These are phyloP conservation scores for sweet orange (Citrus sinensis) DNA, from an alignment of 345 rosid species.

Conservation along the genomic window DNA sequence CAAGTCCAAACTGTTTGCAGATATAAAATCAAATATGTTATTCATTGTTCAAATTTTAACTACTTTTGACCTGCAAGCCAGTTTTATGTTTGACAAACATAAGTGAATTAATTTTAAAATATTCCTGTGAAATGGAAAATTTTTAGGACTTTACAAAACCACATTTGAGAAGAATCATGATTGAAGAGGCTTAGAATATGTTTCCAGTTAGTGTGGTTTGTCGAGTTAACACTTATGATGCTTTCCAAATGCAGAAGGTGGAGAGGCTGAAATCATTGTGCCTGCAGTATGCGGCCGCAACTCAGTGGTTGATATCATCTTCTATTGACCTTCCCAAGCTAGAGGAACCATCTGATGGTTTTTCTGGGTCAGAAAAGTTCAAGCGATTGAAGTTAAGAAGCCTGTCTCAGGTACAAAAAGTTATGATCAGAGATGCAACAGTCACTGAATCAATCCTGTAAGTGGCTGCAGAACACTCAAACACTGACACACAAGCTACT, in stretches of 20 bases:
- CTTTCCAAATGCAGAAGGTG: conserved; percentile 68
- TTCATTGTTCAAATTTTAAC: background rate
- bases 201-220: background rate
- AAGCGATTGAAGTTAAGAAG: conserved; percentile 38
- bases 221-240: conserved; percentile 8
- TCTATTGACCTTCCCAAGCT: conserved; percentile 56
- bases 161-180: background rate
- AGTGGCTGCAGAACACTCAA: conserved; percentile 13
- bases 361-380: conserved; percentile 22
- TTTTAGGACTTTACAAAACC: background rate
- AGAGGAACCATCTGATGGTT: conserved; percentile 34
- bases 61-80: background rate
- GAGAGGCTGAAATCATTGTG: conserved; percentile 84
- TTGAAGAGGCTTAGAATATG: background rate
- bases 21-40: background rate
- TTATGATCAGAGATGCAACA: conserved; percentile 36
- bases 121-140: background rate
- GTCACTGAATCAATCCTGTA: conserved; percentile 77
- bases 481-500: background rate
- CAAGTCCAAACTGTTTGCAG: background rate
- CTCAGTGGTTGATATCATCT: conserved; percentile 93
- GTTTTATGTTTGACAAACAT: background rate
- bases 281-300: conserved; percentile 87
- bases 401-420: conserved; percentile 40
- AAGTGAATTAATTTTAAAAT: background rate